Percentiles rank a stretch among this genome's conserved stretches.
Evolutionary conservation across 768 basidiomycete species (phyloP).

Genomic region (Obba rivulosa): DNA sequence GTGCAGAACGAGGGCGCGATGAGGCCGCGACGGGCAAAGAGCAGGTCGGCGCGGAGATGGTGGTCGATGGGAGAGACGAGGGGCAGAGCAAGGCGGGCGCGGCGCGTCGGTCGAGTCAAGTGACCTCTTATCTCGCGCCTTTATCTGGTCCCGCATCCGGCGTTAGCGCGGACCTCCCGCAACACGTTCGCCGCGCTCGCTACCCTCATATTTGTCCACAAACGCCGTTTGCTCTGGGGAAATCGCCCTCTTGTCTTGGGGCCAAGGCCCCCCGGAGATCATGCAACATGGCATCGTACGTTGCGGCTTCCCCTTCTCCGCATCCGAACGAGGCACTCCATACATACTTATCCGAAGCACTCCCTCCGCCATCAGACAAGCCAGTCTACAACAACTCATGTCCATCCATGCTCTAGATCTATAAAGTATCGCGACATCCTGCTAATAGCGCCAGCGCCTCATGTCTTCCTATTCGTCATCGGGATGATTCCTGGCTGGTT

Average conservation of each 20-base stretch:
- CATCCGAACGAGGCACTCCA: not conserved
- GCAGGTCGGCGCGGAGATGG: slow-evolving; percentile 7
- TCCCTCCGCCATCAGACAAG: too few species aligned
- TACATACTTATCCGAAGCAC: not conserved
- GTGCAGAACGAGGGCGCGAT: not conserved
- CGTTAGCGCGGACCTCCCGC: slow-evolving; percentile 28
- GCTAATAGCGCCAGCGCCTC: slow-evolving; percentile 1
- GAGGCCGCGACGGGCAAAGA: slow-evolving; percentile 8
- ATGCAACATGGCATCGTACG: slow-evolving; percentile 2
- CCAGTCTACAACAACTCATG: too few species aligned
- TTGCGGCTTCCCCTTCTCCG: not conserved
- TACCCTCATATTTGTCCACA: not conserved
- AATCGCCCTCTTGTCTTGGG: too few species aligned
- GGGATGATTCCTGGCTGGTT: slow-evolving; percentile 53
- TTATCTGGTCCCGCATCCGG: slow-evolving; percentile 18
- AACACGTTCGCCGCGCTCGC: slow-evolving; percentile 20
- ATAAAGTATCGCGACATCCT: too few species aligned
- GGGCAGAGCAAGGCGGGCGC: slow-evolving; percentile 10
- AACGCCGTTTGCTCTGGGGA: not conserved
- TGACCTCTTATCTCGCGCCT: slow-evolving; percentile 10
- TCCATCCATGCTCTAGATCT: too few species aligned
- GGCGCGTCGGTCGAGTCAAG: slow-evolving; percentile 10
- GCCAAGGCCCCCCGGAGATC: too few species aligned
- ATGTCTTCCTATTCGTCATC: slow-evolving; percentile 46
- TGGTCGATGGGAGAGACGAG: not conserved